Evolutionary conservation across 208 protist species (phyloP).

Genomic region (Crithidia sp.): DNA sequence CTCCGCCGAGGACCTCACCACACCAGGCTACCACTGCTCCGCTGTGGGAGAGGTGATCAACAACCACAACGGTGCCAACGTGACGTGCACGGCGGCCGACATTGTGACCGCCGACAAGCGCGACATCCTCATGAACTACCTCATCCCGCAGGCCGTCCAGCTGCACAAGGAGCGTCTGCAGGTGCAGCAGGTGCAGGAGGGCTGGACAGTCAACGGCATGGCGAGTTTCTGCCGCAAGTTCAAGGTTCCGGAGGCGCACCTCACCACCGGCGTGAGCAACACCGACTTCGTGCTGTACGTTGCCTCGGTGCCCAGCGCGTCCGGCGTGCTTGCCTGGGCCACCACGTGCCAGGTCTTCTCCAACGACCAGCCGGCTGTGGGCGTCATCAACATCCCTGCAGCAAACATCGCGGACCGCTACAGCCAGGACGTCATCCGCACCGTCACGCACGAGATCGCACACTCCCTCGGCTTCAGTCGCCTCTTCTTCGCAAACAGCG

Average conservation of each 20-base stretch:
- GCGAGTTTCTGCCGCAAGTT: background rate
- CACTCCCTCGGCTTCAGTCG: constrained; percentile 83
- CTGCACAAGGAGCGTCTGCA: constrained; percentile 58
- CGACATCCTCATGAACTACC: constrained; percentile 24
- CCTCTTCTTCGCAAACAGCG: constrained; percentile 6
- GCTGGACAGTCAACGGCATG: constrained; percentile 27
- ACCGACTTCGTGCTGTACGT: constrained; percentile 82
- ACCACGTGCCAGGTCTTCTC: constrained; percentile 36
- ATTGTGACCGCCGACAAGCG: constrained; percentile 48
- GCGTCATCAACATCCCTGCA: constrained; percentile 60
- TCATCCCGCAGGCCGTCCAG: constrained; percentile 53
- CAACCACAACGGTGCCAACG: constrained; percentile 25
- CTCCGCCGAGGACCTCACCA: constrained; percentile 40
- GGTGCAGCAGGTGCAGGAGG: constrained; percentile 32
- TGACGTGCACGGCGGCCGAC: constrained; percentile 31
- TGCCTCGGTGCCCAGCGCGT: constrained; percentile 32
- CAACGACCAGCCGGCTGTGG: constrained; percentile 35
- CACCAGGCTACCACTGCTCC: constrained; percentile 51
- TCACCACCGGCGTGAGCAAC: constrained; percentile 39
- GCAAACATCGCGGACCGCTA: constrained; percentile 20
- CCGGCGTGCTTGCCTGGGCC: constrained; percentile 44
- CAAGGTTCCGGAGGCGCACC: constrained; percentile 30
- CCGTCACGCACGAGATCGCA: constrained; percentile 76
- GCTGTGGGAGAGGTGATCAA: constrained; percentile 18
- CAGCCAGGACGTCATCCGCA: constrained; percentile 17